Base-by-base conservation (phyloP, 2,329 filamentous ascomycete genomes). In the Zalaria sp. region DNA sequence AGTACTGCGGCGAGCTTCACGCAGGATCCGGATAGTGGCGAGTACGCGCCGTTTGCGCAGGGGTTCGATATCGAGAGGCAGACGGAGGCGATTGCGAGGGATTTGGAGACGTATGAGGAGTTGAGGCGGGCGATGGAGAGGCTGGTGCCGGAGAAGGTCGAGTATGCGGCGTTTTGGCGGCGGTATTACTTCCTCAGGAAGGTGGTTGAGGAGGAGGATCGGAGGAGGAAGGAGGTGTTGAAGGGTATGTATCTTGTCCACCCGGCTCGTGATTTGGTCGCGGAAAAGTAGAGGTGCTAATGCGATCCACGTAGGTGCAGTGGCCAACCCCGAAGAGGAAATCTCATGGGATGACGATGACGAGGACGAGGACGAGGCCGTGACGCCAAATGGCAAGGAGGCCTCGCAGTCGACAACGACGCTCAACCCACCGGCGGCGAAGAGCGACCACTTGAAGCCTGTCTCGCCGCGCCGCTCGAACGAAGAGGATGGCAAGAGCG, bases 181-280 rank as follows among this genome's bases (percentile, higher is more conserved):
- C 74, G 91, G 43, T 98, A 98, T 63, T 96, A 96, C 60, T 98
- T 94, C 67, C 66, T 96, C 48, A 74, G 89, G 54, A 82, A 93
- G 55, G 85, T 91, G 10, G 83, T 98, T 48, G 89, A 96, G 66
- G 88, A 83, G 26, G 88, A 94, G 44, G 91, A 98, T 65, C 79
- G 82, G 54, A 79, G 85, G 60, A 73, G 91, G 59, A 79, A 82
- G 52, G 91, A 98, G 60, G 72, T 98, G 43, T 68, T 98, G 25
- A 93, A 93, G 64, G 89, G 89, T 93, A 68, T 48, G 73, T 43
- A 7, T 39, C 9, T 5, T 18, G 26, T 18, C 4, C 10, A 26
- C 8, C 7, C 27, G 3, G 3, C 4, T 7, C 38, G 27, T 7
- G 28, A 29, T 18, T 7, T 26, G 27, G 25, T 5, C 29, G 36